Evolutionary conservation across 2,329 filamentous ascomycete species (phyloP), one percentile per base, ranked within the genome.

Genomic region (Triangularia verruculosa): DNA sequence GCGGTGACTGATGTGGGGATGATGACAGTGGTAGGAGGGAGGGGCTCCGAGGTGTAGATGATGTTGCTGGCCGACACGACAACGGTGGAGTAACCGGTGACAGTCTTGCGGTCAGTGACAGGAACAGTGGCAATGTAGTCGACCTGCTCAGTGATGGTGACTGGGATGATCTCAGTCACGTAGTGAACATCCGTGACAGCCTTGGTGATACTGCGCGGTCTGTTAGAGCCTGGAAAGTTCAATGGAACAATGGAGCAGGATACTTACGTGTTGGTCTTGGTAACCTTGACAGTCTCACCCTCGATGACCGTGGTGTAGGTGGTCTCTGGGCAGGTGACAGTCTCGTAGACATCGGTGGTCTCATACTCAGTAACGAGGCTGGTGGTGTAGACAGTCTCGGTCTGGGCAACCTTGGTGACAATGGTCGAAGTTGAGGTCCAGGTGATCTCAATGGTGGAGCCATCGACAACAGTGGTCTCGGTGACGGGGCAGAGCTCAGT

Each of bases 401-500:
- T 76, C 43, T 73, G 72, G 3, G 71, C 70, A 2, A 75, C 72
- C 20, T 68, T 69, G 9, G 69, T 74, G 17, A 71, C 69, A 27
- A 77, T 70, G 27, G 76, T 76, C 8, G 73, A 74, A 1, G 75
- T 80, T 12, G 76, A 77, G 6, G 75, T 78, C 74, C 75, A 78
- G 22, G 76, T 78, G 17, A 77, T 72, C 12, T 77, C 74, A 0
- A 78, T 72, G 2, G 76, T 77, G 43, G 74, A 70, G 27, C 82
- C 82, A 25, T 70, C 76, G 3, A 81, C 60, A 1, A 78, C 80
- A 71, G 76, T 77, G 55, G 78, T 78, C 68, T 79, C 74, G 1
- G 80, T 82, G 13, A 82, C 70, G 8, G 79, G 78, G 70, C 78
- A 80, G 13, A 81, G 72, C 15, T 74, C 76, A 13, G 80, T 83